Conservation (phyloP, 1,284 basidiomycete genomes). For the Tilletia walkeri region DNA sequence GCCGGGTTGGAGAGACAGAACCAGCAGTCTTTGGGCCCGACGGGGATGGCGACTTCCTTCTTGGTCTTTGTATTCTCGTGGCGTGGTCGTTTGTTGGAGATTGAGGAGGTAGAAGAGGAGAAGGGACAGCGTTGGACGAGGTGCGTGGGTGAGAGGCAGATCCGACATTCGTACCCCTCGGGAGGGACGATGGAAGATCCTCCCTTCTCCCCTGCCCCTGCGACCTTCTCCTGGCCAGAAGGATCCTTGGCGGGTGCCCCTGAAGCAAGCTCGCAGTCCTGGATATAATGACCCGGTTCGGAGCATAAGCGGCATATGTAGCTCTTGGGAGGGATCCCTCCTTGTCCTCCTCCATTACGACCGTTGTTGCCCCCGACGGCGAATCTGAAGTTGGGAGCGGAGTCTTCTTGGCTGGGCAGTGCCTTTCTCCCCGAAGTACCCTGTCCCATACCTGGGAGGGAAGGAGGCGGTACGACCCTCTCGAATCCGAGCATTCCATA, state of each 20-base stretch:
- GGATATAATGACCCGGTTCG: slow-evolving; percentile 36
- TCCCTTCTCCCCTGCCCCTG: not conserved
- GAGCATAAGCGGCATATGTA: slow-evolving; percentile 41
- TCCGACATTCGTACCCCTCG: slow-evolving; percentile 2
- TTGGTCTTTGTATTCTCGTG: no score
- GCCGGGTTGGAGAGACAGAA: slow-evolving; percentile 52
- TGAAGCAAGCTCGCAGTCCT: slow-evolving; percentile 11
- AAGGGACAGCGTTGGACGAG: slow-evolving; percentile 16
- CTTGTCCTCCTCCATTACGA: no score
- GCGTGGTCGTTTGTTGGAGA: no score
- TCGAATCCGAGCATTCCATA: slow-evolving; percentile 23
- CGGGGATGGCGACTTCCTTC: slow-evolving; percentile 28
- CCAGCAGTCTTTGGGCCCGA: slow-evolving; percentile 52
- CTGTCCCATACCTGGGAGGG: not conserved
- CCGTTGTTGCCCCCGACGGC: slow-evolving; percentile 7
- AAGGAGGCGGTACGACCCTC: not conserved
- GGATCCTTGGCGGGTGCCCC: no score
- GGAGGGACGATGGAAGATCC: not conserved
- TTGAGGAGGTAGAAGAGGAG: not conserved
- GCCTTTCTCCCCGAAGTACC: not conserved
- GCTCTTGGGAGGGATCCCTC: slow-evolving; percentile 29
- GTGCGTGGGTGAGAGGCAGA: slow-evolving; percentile 8
- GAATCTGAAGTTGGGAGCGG: slow-evolving; percentile 30
- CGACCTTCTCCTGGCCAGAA: not conserved
- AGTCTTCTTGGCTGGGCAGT: not conserved